Conservation (phyloP, 108 stramenopile species). For the Nitzschia sp. region DNA sequence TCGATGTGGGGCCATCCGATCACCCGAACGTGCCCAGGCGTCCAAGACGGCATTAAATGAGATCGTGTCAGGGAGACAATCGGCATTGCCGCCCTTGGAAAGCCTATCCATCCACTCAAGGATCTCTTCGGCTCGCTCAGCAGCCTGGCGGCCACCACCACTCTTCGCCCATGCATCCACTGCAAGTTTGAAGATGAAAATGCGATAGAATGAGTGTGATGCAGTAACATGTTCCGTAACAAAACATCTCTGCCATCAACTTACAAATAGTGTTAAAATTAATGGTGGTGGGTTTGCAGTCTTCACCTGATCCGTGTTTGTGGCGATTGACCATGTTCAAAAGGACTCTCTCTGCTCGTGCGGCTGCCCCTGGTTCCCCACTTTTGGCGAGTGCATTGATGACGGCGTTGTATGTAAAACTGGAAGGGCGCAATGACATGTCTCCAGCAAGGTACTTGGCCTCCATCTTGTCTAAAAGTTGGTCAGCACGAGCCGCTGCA, state of each 20-base stretch:
- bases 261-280: slow-evolving; percentile 85
- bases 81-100: slow-evolving; percentile 60
- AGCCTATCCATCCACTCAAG: slow-evolving; percentile 88
- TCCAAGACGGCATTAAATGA: slow-evolving; percentile 82
- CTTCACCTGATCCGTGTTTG: slow-evolving; percentile 58
- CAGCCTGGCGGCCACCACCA: slow-evolving; percentile 75
- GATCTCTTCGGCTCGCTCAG: slow-evolving; percentile 84
- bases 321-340: slow-evolving; percentile 87
- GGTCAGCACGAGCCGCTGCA: slow-evolving; percentile 77
- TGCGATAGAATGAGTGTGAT: too few relatives aligned
- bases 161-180: slow-evolving; percentile 86
- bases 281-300: slow-evolving; percentile 86
- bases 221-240: too few relatives aligned
- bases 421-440: slow-evolving; percentile 70
- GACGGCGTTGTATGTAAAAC: slow-evolving; percentile 61
- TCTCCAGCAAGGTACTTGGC: slow-evolving; percentile 83
- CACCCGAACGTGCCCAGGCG: slow-evolving; percentile 83
- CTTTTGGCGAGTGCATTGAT: slow-evolving; percentile 87
- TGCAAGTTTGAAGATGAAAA: too few relatives aligned
- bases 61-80: slow-evolving; percentile 71
- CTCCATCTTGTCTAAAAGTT: slow-evolving; percentile 87
- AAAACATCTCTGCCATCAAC: too few relatives aligned
- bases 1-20: slow-evolving; percentile 74
- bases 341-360: slow-evolving; percentile 75
- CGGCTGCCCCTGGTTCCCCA: slow-evolving; percentile 80